A percentile compares a stretch with the other conserved stretches of the same genome.
These are phyloP conservation scores for Magnaporthiopsis rhizophila DNA, from an alignment of 2,329 filamentous ascomycete species.

Conservation along the genomic window DNA sequence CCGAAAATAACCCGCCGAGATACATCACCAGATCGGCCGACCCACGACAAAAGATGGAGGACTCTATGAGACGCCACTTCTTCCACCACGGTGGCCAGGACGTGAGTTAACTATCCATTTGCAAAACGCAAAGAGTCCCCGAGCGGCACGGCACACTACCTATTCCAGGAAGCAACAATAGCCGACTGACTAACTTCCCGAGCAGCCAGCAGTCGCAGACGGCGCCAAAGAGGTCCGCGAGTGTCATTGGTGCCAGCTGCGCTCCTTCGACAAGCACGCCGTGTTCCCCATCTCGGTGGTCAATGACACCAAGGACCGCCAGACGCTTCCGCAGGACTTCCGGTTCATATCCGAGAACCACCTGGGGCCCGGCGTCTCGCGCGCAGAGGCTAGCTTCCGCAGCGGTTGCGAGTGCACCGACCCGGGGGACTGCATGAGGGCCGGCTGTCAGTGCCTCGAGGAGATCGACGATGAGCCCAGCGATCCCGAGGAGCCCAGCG, in stretches of 20 bases:
- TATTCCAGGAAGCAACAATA: not conserved
- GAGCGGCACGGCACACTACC: not conserved
- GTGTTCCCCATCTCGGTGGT: conserved; percentile 51
- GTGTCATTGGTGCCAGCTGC: conserved; percentile 58
- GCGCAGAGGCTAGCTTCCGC: conserved; percentile 53
- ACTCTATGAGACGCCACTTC: conserved; percentile 38
- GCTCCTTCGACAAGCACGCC: conserved; percentile 40
- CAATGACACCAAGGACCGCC: conserved; percentile 50
- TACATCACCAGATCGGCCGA: too few relatives aligned
- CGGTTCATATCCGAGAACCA: conserved; percentile 58
- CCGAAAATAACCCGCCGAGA: not conserved
- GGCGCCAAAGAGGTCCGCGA: conserved; percentile 22
- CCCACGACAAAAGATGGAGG: conserved; percentile 30
- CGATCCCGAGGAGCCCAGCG: conserved; percentile 40
- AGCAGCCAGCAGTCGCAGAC: conserved; percentile 8
- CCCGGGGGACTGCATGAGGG: conserved; percentile 58
- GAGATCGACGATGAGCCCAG: conserved; percentile 49
- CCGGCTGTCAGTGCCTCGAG: conserved; percentile 58
- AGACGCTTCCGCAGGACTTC: conserved; percentile 53
- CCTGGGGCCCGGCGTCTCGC: conserved; percentile 50
- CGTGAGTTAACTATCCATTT: conserved; percentile 7
- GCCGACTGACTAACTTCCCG: conserved; percentile 8
- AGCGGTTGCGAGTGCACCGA: conserved; percentile 60
- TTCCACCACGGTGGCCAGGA: conserved; percentile 34
- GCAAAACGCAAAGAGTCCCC: not conserved